A percentile compares a stretch with the other conserved stretches of the same genome.
These are phyloP conservation scores for Xerocomus spinulosus DNA, from an alignment of 768 basidiomycete species.

Conservation along the genomic window DNA sequence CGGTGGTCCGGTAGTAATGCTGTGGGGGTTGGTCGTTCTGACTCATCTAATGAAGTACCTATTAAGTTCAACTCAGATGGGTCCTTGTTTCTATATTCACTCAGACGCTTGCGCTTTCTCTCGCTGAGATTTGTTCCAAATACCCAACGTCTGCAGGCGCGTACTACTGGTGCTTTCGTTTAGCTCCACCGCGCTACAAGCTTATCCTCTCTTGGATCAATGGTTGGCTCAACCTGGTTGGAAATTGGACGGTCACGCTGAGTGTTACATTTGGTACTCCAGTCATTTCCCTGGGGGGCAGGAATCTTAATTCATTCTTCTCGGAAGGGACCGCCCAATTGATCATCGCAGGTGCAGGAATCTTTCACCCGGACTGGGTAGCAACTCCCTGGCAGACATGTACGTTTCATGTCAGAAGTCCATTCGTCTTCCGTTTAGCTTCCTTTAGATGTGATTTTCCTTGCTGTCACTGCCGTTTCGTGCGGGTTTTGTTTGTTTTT, in stretches of 20 bases:
- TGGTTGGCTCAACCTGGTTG: constrained; percentile 65
- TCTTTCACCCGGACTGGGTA: constrained; percentile 56
- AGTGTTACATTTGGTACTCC: constrained; percentile 55
- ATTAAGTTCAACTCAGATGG: constrained; percentile 35
- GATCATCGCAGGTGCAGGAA: constrained; percentile 52
- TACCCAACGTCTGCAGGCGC: constrained; percentile 60
- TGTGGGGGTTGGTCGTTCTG: constrained; percentile 46
- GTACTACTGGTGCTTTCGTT: constrained; percentile 63
- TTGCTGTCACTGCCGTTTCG: constrained; percentile 46
- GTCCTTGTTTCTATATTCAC: constrained; percentile 47
- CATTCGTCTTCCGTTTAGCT: constrained; percentile 2
- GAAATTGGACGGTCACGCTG: constrained; percentile 64
- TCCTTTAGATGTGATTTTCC: constrained; percentile 47
- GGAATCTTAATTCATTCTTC: not conserved
- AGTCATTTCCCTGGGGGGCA: not conserved
- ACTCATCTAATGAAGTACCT: too few species aligned
- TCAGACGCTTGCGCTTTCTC: constrained; percentile 46
- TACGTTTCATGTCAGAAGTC: constrained; percentile 17
- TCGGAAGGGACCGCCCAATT: constrained; percentile 53
- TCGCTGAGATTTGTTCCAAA: constrained; percentile 56
- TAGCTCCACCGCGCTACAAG: constrained; percentile 49
- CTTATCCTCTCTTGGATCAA: constrained; percentile 59
- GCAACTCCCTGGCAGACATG: constrained; percentile 59
- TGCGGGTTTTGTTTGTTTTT: constrained; percentile 53
- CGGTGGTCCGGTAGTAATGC: constrained; percentile 53